phyloP scores from a whole-genome alignment of 768 basidiomycete species.

The Mrakia hoshinonis region DNA sequence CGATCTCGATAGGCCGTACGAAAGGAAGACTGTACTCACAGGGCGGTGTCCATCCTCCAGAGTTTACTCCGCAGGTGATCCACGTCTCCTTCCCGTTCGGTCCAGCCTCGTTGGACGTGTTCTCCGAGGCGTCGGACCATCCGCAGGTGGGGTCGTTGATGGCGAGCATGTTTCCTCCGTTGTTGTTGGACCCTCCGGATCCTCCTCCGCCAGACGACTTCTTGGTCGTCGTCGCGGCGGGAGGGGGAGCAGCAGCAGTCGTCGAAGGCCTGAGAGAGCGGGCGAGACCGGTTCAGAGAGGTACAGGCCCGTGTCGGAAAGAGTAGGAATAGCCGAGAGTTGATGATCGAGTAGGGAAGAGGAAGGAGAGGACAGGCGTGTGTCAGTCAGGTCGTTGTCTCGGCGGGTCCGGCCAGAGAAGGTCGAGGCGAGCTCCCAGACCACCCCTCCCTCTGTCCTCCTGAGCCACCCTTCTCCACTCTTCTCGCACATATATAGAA shows the following conservation, averaged over 20 bases:
- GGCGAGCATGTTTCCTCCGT: background rate
- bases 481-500: background rate
- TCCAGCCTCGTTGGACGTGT: conserved; percentile 9
- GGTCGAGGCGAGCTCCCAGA: background rate
- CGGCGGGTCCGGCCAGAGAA: background rate
- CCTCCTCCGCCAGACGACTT: background rate
- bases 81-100: conserved; percentile 19
- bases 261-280: background rate
- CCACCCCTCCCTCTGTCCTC: background rate
- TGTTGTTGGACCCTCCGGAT: background rate
- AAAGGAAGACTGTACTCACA: background rate
- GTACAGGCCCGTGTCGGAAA: background rate
- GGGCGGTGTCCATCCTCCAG: conserved; percentile 29
- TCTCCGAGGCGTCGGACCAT: background rate
- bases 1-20: background rate
- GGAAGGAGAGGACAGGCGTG: background rate
- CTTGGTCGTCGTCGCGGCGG: background rate
- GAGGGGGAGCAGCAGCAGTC: background rate
- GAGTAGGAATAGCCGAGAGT: background rate
- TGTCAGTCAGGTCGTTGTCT: background rate
- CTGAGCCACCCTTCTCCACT: background rate
- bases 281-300: no score
- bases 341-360: conserved; percentile 2
- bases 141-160: conserved; percentile 25
- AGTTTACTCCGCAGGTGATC: conserved; percentile 27